Conservation (phyloP, 1,139 yeast species). For the Taiozyma sp. region DNA sequence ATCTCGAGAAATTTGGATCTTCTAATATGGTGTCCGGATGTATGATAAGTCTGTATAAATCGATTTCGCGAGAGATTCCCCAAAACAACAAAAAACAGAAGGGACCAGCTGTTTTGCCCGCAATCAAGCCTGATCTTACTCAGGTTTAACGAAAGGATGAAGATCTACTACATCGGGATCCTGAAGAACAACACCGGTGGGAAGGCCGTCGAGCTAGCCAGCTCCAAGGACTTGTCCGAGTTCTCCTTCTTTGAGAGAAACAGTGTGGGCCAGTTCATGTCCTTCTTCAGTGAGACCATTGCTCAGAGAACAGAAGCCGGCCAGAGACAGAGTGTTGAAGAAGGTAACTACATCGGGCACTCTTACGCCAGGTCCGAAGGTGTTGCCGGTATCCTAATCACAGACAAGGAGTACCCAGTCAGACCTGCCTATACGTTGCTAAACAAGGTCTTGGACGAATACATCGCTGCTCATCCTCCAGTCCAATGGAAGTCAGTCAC, state of each 20-base stretch:
- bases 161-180: conserved; percentile 85
- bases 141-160: conserved; percentile 43
- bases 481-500: conserved; percentile 57
- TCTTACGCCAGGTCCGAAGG: conserved; percentile 90
- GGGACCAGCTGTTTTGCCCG: not conserved
- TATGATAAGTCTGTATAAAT: not conserved
- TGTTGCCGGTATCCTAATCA: conserved; percentile 84
- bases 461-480: conserved; percentile 75
- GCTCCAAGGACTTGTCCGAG: conserved; percentile 76
- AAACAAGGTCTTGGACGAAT: conserved; percentile 89
- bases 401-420: conserved; percentile 94
- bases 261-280: conserved; percentile 83
- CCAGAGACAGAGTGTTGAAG: conserved; percentile 92
- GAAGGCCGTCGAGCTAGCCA: conserved; percentile 69
- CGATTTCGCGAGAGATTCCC: not conserved
- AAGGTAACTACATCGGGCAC: conserved; percentile 78
- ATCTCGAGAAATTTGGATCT: not conserved
- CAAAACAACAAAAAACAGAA: not conserved
- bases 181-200: conserved; percentile 53
- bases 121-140: not conserved
- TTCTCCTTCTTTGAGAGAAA: conserved; percentile 85
- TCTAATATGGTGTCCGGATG: not conserved
- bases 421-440: conserved; percentile 95
- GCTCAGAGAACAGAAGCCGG: conserved; percentile 84
- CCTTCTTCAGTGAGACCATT: conserved; percentile 88